Evolutionary conservation across 1,284 basidiomycete genomes (phyloP), one percentile per base, ranked within the genome.

Genomic region (Puccinia coronata): DNA sequence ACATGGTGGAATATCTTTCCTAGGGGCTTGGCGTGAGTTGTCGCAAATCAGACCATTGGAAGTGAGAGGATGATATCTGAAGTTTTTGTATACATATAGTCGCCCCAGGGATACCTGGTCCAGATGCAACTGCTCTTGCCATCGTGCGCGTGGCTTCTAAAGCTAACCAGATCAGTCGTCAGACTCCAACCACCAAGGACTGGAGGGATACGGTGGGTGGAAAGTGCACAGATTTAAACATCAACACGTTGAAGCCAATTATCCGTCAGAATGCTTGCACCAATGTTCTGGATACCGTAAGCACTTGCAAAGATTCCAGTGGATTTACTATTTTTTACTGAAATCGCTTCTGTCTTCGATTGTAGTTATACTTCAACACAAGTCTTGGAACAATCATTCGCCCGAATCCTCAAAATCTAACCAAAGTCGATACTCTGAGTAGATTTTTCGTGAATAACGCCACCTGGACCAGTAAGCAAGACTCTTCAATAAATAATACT

Each of bases 381-480:
- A 80, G 77, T 71, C 67, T 80, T n/a, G 77, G 77, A 31, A 71
- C 77, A 25, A 59, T 80, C 25, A 57, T 80, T 59, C 65, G 67
- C 12, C 49, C 5, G 14, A 71, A 80, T 61, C 53, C 67, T 70
- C 65, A 57, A 28, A 80, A 80, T 59, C 8, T 25, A 47, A 71
- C 63, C 39, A 80, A 80, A 61, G n/a, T 80, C 12, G 77, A 80
- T 31, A 80, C 63, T 59, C 57, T 80, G 53, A 80, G 65, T 39
- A 67, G 77, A n/a, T 80, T 80, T 71, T 80, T 80, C 43, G 77
- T 80, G 16, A 69, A 80, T 55, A 80, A 80, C n/a, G 55, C 77
- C 31, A 80, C 77, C n/a, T 80, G 77, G 77, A 80, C 67, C 39
- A 80, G 77, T 80, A 72, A 80, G 77, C n/a, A 20, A 25, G 23